Base-by-base conservation (phyloP, 2,329 filamentous ascomycete species). In the Knoxdaviesia proteae region DNA sequence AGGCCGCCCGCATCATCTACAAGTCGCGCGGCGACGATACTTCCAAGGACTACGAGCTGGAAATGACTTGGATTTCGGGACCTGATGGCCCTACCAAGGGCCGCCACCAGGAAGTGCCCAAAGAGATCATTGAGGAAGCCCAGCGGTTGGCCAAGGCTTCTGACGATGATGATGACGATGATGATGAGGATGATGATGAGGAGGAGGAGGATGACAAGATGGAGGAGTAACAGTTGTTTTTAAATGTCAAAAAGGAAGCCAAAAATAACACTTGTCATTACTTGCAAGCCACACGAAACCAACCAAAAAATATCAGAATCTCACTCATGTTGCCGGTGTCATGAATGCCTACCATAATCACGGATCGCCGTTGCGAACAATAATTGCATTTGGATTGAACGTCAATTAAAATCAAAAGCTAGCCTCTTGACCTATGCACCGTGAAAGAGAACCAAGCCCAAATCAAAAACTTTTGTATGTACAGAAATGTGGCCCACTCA, bases 21-120 rank as follows among this genome's bases (percentile, higher is more conserved):
- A 76, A 94, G 47, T 87, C 88, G 40, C 90, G 98, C 58, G 90
- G 96, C 61, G 90, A 98, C 61, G 96, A 88, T 70, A 96, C 96
- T 68, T 90, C 96, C 65, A 98, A 98, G 70, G 90, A 96, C 50
- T 98, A 96, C 56, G 90, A 98, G 74, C 69, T 98, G 46, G 90
- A 98, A 68, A 92, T 98, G 86, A 93, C 84, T 46, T 98, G 90
- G 90, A 83, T 96, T 60, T 94, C 86, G 61, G 74, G 71, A 42
- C 62, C 77, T 40, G 74, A 82, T 50, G 88, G 87, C 5, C 86
- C 87, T 34, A 96, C 87, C 48, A 88, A 92, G 66, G 90, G 90
- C 48, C 76, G 79, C 53, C 90, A 98, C 58, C 72, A 88, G 61
- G 84, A 93, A 62, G 90, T 98, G 45, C 90, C 90, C 45, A 87